These are phyloP conservation scores for Atalantia buxifolia DNA, from an alignment of 345 rosid species.

Conservation along the genomic window DNA sequence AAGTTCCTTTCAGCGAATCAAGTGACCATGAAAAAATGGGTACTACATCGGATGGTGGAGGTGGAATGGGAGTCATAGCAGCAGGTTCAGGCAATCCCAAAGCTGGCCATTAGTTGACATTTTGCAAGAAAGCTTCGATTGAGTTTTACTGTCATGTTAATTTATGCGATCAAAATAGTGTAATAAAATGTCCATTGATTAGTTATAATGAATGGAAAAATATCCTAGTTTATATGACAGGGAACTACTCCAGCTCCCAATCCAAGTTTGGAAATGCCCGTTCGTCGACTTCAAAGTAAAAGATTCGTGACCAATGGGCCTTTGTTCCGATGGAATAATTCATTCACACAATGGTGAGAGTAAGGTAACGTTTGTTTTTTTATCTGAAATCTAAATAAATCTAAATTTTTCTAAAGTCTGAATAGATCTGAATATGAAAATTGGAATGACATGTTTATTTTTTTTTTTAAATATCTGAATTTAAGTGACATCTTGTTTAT, in stretches of 20 bases:
- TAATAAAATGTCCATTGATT: neutral
- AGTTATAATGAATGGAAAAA: neutral
- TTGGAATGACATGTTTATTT: too few relatives aligned
- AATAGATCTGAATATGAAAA: too few relatives aligned
- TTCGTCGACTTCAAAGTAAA: neutral
- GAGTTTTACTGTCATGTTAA: neutral
- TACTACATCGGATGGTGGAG: slow-evolving; percentile 1
- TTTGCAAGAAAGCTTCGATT: neutral
- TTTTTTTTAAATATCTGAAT: too few relatives aligned
- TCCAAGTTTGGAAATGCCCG: neutral
- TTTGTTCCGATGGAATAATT: too few relatives aligned
- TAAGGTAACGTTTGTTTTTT: too few relatives aligned
- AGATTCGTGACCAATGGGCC: neutral
- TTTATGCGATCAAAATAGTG: neutral
- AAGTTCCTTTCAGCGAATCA: slow-evolving; percentile 42
- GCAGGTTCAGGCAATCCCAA: slow-evolving; percentile 64
- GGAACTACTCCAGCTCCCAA: too few relatives aligned
- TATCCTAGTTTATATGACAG: too few relatives aligned
- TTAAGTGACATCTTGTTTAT: too few relatives aligned
- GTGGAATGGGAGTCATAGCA: slow-evolving; percentile 60
- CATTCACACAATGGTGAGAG: too few relatives aligned
- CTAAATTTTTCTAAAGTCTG: too few relatives aligned
- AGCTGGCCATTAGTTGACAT: slow-evolving; percentile 37
- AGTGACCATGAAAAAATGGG: slow-evolving; percentile 10
- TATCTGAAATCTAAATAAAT: too few relatives aligned